Conservation (phyloP, 78 protist genomes). For the Diacronema lutheri region DNA sequence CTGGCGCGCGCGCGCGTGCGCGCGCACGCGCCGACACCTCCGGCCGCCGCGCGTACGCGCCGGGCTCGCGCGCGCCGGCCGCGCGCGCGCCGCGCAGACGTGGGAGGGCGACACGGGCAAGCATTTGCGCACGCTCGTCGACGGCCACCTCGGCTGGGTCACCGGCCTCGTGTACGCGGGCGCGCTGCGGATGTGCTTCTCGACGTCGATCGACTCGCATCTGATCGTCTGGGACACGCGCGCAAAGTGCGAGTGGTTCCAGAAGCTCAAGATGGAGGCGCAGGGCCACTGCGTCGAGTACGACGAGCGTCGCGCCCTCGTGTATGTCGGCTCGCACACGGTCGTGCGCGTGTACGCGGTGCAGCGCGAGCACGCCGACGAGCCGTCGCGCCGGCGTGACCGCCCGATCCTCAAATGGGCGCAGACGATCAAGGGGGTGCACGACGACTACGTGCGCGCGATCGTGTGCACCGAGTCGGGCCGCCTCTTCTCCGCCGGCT, state of each 20-base stretch:
- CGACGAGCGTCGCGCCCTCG: neutral
- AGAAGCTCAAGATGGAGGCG: neutral
- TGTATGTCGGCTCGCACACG: neutral
- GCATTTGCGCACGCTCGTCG: neutral
- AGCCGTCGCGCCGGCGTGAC: neutral
- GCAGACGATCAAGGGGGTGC: neutral
- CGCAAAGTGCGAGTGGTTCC: neutral
- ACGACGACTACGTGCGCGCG: neutral
- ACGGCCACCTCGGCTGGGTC: neutral
- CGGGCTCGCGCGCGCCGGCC: no score
- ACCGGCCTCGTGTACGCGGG: neutral
- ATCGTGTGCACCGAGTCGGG: neutral
- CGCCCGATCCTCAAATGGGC: neutral
- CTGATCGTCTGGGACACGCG: neutral
- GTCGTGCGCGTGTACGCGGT: neutral
- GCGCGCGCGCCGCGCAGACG: neutral
- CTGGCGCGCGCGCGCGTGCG: no score
- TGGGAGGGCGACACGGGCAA: neutral
- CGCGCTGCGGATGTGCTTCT: neutral
- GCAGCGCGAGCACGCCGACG: no score
- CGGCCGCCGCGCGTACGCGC: no score
- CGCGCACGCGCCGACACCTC: no score
- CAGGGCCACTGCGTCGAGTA: neutral
- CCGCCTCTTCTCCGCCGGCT: neutral
- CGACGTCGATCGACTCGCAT: neutral